Base-by-base conservation (phyloP, 1,139 yeast genomes). In the Lodderomyces jiufengensis region DNA sequence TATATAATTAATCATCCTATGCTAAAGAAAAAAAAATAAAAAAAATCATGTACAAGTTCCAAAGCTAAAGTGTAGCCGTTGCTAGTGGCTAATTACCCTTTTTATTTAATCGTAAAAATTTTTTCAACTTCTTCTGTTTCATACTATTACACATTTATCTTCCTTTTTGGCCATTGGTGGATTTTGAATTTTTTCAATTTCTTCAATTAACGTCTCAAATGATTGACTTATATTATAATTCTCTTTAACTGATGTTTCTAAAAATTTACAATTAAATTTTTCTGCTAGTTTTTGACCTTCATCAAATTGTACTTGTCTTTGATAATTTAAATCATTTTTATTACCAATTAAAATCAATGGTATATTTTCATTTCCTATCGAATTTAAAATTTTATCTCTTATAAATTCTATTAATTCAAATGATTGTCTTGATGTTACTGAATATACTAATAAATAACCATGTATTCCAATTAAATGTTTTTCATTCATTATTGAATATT, bases 341-440 rank as follows among this genome's bases (percentile, higher is more conserved):
- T 87, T 88, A 2, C 95, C 97, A 12, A 88, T 84, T 24, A 88
- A 66, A 8, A 87, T 80, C 68, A 88, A 76, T 5, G 96, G 96
- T 13, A 84, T 73, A 27, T 73, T 64, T 40, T 82, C 86, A 20
- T 78, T 70, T 1, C 95, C 95, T 12, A 83, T 73, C 33, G 82
- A 73, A 52, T 84, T 86, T 44, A 87, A 68, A 40, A 88, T 82
- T 67, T 88, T 87, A 57, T 86, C 96, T 52, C 95, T 73, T 31
- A 88, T 83, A 32, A 84, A 72, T 44, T 79, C 79, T 36, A 88
- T 69, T 62, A 86, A 71, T 44, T 86, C 95, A 58, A 88, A 87
- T 27, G 94, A 82, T 46, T 80, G 77, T 47, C 84, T 67, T 31
- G 90, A 82, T 14, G 88, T 80, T 34, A 88, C 88, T 34, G 94